Evolutionary conservation across 2,329 filamentous ascomycete genomes (phyloP).

Genomic region (Emericellopsis cladophorae): DNA sequence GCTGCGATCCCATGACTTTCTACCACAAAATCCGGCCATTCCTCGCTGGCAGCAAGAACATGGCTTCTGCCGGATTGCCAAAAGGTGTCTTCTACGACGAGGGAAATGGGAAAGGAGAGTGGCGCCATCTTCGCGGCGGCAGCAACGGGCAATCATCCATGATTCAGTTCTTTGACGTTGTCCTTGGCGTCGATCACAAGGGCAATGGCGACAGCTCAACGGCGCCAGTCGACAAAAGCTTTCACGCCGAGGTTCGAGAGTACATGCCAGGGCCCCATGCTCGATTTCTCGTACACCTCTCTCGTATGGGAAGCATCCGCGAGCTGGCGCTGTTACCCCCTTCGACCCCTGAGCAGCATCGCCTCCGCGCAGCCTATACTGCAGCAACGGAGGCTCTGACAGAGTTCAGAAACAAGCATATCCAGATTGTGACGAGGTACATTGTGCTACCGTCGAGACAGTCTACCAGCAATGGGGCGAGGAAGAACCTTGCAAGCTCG

Average conservation of each 20-base stretch:
- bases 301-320: slow-evolving; percentile 60
- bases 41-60: slow-evolving; percentile 84
- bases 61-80: slow-evolving; percentile 72
- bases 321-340: slow-evolving; percentile 46
- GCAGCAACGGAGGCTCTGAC: slow-evolving; percentile 64
- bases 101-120: slow-evolving; percentile 50
- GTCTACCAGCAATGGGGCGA: slow-evolving; percentile 12
- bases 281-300: slow-evolving; percentile 62
- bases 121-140: slow-evolving; percentile 73
- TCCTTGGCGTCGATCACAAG: slow-evolving; percentile 69
- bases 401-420: slow-evolving; percentile 71
- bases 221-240: slow-evolving; percentile 19
- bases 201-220: slow-evolving; percentile 19
- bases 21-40: slow-evolving; percentile 83
- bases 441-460: slow-evolving; percentile 66
- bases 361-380: slow-evolving; percentile 43
- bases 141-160: slow-evolving; percentile 89
- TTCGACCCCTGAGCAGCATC: slow-evolving; percentile 35
- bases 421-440: slow-evolving; percentile 81
- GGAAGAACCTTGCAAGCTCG: slow-evolving; percentile 31
- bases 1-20: slow-evolving; percentile 76
- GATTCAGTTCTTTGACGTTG: slow-evolving; percentile 85
- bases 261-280: slow-evolving; percentile 88
- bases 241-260: slow-evolving; percentile 57
- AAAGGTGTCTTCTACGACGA: slow-evolving; percentile 77